phyloP scores from a whole-genome alignment of 108 stramenopile species.

The Skeletonema marinoi region DNA sequence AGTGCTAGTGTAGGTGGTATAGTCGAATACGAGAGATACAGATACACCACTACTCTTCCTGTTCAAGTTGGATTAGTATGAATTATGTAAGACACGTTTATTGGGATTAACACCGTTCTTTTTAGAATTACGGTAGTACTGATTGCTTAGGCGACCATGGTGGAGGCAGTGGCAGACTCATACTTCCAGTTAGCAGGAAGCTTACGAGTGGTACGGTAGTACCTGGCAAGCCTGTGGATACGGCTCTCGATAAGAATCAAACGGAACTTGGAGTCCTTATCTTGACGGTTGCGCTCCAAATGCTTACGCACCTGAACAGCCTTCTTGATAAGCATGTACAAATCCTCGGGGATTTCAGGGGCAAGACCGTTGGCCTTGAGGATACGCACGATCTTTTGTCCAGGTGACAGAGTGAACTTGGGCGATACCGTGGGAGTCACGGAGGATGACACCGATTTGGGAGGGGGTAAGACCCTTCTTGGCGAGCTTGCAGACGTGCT shows the following conservation, averaged over 20 bases:
- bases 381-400: constrained; percentile 98
- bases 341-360: constrained; percentile 99
- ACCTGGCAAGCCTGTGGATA: constrained; percentile 98
- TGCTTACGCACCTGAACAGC: constrained; percentile 99
- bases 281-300: constrained; percentile 98
- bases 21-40: no score
- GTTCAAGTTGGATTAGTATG: not conserved
- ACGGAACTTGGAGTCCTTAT: constrained; percentile 99
- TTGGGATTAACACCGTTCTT: not conserved
- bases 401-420: constrained; percentile 97
- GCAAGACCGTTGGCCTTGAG: constrained; percentile 99
- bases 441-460: constrained; percentile 99
- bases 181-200: constrained; percentile 99
- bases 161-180: constrained; percentile 97
- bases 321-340: constrained; percentile 99
- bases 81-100: not conserved
- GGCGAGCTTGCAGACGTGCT: constrained; percentile 98
- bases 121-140: not conserved
- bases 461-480: constrained; percentile 99
- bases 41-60: no score
- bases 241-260: constrained; percentile 99
- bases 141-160: constrained; percentile 95
- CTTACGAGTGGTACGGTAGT: constrained; percentile 99
- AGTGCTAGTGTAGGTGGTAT: no score
- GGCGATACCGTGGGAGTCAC: constrained; percentile 97